A percentile compares a stretch with the other conserved stretches of the same genome.
These are phyloP conservation scores for Groenewaldozyma salmanticensis DNA, from an alignment of 805 yeast genomes.

Conservation along the genomic window DNA sequence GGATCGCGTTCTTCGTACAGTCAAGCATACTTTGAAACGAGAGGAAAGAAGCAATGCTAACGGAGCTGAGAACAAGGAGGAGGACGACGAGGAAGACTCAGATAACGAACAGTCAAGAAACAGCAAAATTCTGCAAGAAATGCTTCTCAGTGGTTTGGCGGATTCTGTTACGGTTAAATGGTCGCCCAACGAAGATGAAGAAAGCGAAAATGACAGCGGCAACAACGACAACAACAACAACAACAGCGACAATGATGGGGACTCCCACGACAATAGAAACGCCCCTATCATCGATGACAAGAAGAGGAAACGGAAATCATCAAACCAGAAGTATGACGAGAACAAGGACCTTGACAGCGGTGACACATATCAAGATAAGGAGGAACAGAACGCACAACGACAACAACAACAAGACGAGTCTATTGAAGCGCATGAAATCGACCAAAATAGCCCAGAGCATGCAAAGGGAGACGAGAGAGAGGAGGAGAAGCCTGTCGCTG, in stretches of 20 bases:
- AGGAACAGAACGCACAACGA: too few species aligned
- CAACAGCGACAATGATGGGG: conserved; percentile 1
- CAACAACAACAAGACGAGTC: too few species aligned
- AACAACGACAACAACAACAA: not conserved
- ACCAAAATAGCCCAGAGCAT: conserved; percentile 3
- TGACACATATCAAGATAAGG: not conserved
- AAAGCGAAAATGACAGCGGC: conserved; percentile 5
- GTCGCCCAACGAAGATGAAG: conserved; percentile 21
- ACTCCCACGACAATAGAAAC: not conserved
- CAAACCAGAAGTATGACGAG: conserved; percentile 2
- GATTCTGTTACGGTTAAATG: conserved; percentile 2
- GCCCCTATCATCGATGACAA: not conserved
- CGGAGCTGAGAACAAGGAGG: conserved; percentile 17
- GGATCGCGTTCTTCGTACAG: conserved; percentile 6
- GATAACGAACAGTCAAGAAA: conserved; percentile 36
- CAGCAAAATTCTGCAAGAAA: conserved; percentile 36
- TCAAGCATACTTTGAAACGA: conserved; percentile 15
- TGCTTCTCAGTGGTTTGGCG: conserved; percentile 33
- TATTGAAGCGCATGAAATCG: conserved; percentile 1
- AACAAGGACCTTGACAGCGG: not conserved
- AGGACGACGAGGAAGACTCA: conserved; percentile 29
- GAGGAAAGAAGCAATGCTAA: conserved; percentile 13
- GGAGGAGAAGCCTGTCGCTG: conserved; percentile 7
- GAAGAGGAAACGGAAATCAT: not conserved
- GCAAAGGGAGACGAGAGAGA: conserved; percentile 4